A percentile compares a stretch with the other conserved stretches of the same genome.
Evolutionary conservation across 179 eudicot species (phyloP).

Genomic region (Beta corolliflora): DNA sequence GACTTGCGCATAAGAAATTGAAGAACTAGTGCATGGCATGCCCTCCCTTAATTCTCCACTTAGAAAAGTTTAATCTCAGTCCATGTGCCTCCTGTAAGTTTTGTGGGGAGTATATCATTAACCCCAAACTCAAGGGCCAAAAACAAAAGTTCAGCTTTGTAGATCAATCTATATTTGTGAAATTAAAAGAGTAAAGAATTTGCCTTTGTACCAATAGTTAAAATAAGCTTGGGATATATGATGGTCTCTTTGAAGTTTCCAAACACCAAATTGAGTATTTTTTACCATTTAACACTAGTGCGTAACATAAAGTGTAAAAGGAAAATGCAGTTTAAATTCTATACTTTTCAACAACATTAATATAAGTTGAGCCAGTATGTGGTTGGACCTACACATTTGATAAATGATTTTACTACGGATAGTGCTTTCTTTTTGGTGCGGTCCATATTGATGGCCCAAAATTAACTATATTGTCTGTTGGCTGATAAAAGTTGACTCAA

Average conservation of each 20-base stretch:
- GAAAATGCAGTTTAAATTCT: neutral
- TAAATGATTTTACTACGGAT: neutral
- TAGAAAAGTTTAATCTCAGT: neutral
- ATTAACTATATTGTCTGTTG: too few relatives aligned
- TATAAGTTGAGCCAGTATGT: neutral
- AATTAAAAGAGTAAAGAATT: neutral
- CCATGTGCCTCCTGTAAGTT: constrained; percentile 27
- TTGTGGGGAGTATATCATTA: constrained; percentile 3
- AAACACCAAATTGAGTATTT: constrained; percentile 18
- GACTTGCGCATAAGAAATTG: neutral
- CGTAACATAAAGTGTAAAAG: constrained; percentile 1
- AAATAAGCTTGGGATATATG: neutral
- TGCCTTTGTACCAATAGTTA: neutral
- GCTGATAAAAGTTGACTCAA: too few relatives aligned
- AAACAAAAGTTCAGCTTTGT: constrained; percentile 18
- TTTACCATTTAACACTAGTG: constrained; percentile 17
- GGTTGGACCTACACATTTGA: neutral
- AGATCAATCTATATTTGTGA: neutral
- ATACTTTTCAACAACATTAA: constrained; percentile 20
- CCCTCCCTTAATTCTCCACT: neutral
- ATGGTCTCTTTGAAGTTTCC: constrained; percentile 24
- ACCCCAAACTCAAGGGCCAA: constrained; percentile 28
- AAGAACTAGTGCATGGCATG: neutral
- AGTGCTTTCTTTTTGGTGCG: constrained; percentile 12
- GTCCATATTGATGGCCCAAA: constrained; percentile 15